phyloP scores from a whole-genome alignment of 352 stramenopile species.

The Thalassiosira mediterranea region DNA sequence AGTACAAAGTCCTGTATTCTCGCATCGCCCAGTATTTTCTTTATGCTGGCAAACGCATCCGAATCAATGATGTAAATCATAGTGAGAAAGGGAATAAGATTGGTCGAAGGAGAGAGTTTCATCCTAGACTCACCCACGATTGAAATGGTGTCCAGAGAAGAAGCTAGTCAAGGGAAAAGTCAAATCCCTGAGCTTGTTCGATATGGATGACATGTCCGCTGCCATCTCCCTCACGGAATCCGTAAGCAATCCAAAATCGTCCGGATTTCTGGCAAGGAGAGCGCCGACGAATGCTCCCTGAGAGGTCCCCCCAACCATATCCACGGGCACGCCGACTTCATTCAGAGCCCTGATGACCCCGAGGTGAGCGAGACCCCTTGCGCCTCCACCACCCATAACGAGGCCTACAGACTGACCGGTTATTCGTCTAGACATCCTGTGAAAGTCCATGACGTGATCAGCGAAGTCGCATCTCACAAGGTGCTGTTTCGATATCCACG shows the following conservation, averaged over 20 bases:
- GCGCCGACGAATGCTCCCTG: constrained; percentile 74
- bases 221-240: constrained; percentile 46
- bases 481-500: constrained; percentile 61
- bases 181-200: constrained; percentile 58
- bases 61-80: too few relatives aligned
- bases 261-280: constrained; percentile 50
- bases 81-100: too few relatives aligned
- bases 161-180: constrained; percentile 59
- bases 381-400: constrained; percentile 92
- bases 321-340: constrained; percentile 88
- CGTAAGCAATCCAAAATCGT: constrained; percentile 43
- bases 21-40: too few relatives aligned
- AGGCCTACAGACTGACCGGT: constrained; percentile 92
- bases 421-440: constrained; percentile 88
- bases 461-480: constrained; percentile 46
- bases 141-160: constrained; percentile 58
- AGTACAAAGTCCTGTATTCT: too few relatives aligned
- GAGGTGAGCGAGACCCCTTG: constrained; percentile 92
- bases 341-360: constrained; percentile 91
- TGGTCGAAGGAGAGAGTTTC: too few relatives aligned
- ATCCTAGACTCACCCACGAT: too few relatives aligned
- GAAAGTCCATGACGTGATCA: constrained; percentile 58
- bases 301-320: constrained; percentile 91
- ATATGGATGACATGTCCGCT: constrained; percentile 42
- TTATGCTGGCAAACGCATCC: too few relatives aligned